Base-by-base conservation (phyloP, 352 stramenopile genomes). In the Phytopythium montanum region DNA sequence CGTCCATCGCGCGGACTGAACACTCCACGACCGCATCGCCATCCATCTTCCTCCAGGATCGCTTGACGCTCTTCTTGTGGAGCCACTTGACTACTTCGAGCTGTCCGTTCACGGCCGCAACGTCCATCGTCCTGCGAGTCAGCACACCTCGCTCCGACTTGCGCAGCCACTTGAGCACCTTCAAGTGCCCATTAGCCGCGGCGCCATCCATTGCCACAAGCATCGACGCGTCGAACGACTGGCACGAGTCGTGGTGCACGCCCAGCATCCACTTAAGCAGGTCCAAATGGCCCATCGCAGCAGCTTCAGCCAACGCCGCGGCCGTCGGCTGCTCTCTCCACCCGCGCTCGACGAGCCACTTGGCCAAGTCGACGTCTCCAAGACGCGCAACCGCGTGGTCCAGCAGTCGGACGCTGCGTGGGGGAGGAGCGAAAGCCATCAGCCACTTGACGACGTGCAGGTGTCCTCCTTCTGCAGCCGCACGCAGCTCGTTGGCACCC, bases 371-470 rank as follows among this genome's bases (percentile, higher is more conserved):
- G 28, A 65, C 41, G 52, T 70, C 5, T 44, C 26, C 59, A 81
- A 42, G 34, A n/a, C 72, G 54, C 33, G 60, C 64, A 0, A 71
- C 76, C 0, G 75, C 72, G 23, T 66, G 55, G 48, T 76, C 67
- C 44, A 70, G 1, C 18, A 60, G 41, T 7, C 56, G 50, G 23
- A 65, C 44, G 23, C 44, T 42, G 7, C 51, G 49, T 7, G 52
- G 51, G n/a, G n/a, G n/a, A n/a, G n/a, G n/a, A n/a, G 19, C 31
- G 36, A 28, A 54, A n/a, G 19, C 45, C 41, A 5, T 70, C 66
- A 41, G 66, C 72, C 74, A 84, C 29, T 74, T 62, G 3, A 70
- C 68, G 10, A 65, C 69, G 9, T 51, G 31, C 42, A 84, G 45
- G 48, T 79, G 69, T 46, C 72, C 70, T n/a, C 63, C 36, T 21